These are phyloP conservation scores for Lichtheimia ramosa DNA, from an alignment of 371 early-diverging fungal species.

Conservation along the genomic window DNA sequence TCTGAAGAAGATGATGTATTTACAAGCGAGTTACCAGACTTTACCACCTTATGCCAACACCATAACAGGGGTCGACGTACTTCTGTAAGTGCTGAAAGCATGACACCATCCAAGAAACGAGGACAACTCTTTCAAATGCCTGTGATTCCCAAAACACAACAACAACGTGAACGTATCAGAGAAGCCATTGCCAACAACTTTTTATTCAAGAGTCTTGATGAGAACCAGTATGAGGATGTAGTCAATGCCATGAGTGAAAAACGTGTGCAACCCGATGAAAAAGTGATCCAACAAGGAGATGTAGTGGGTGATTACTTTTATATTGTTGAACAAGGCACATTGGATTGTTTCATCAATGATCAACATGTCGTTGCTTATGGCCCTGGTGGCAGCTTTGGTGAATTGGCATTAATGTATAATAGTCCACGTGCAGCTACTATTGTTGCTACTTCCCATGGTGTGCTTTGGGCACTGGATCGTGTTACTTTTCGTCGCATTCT, in stretches of 20 bases:
- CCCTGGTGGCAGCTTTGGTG: slow-evolving; percentile 80
- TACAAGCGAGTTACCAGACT: not conserved
- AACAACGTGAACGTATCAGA: slow-evolving; percentile 82
- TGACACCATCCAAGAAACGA: slow-evolving; percentile 80
- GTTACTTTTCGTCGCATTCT: slow-evolving; percentile 78
- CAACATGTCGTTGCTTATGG: slow-evolving; percentile 56
- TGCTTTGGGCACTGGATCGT: slow-evolving; percentile 84
- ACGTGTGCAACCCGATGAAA: slow-evolving; percentile 66
- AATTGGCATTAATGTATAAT: slow-evolving; percentile 91
- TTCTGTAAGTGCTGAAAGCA: slow-evolving; percentile 94
- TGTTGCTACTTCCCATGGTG: slow-evolving; percentile 59
- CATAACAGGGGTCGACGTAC: slow-evolving; percentile 65
- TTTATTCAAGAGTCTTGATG: slow-evolving; percentile 90
- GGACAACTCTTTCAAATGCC: slow-evolving; percentile 76
- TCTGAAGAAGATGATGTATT: slow-evolving; percentile 1
- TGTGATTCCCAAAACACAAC: slow-evolving; percentile 84
- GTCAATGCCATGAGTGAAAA: slow-evolving; percentile 97
- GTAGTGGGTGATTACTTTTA: slow-evolving; percentile 97
- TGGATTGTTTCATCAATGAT: slow-evolving; percentile 82
- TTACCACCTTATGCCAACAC: not conserved
- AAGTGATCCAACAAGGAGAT: slow-evolving; percentile 92
- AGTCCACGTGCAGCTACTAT: slow-evolving; percentile 91
- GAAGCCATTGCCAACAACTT: slow-evolving; percentile 84
- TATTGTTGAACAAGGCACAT: slow-evolving; percentile 91
- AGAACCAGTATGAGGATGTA: slow-evolving; percentile 93